Base-by-base conservation (phyloP, 495 filamentous ascomycete genomes). In the Choiromyces venosus region DNA sequence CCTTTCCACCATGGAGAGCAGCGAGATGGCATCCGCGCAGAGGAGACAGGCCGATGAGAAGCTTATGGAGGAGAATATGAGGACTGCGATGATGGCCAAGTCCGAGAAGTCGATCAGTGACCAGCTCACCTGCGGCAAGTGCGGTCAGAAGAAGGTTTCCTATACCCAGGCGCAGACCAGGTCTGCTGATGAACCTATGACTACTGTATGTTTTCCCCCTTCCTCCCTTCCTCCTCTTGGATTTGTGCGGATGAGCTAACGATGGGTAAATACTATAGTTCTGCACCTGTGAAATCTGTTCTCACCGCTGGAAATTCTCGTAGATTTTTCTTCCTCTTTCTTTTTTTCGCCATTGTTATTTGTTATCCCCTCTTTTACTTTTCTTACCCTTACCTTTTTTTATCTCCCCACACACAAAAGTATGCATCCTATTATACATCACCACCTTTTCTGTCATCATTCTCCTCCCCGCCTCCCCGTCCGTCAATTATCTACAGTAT, bases 151-250 rank as follows among this genome's bases (percentile, higher is more conserved):
- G 85, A 95, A 92, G 85, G 95, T 99, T 79, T 91, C 89, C 76
- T 99, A 99, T 82, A 93, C 88, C 40, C 95, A 97, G 84, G 95
- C 96, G 37, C 96, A 98, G 85, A 98, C 95, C 7, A 89, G 96
- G 76, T 91, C 88, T 83, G 95, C 95, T 65, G 95, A 99, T 87
- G 95, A 93, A 81, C 91, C 91, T 78, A 92, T 93, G 91, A 93
- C 91, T 70, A 92, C 91, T 38, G 79, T 81, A 69, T 70, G 80
- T 74, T 40, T 65, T 25, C 21, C 2, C 29, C 18, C 1, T 37
- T 0, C 25, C 16, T 37, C 39, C 18, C 0, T 44, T 35, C 35
- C 36, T 66, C 6, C 25, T 35, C 18, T 44, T 16, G 39, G 16
- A 33, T 16, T 29, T 74, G 19, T 19, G 25, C 61, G 21, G 65